Evolutionary conservation across 1,284 basidiomycete species (phyloP), one percentile per base, ranked within the genome.

Genomic region (Moniliella sp.): DNA sequence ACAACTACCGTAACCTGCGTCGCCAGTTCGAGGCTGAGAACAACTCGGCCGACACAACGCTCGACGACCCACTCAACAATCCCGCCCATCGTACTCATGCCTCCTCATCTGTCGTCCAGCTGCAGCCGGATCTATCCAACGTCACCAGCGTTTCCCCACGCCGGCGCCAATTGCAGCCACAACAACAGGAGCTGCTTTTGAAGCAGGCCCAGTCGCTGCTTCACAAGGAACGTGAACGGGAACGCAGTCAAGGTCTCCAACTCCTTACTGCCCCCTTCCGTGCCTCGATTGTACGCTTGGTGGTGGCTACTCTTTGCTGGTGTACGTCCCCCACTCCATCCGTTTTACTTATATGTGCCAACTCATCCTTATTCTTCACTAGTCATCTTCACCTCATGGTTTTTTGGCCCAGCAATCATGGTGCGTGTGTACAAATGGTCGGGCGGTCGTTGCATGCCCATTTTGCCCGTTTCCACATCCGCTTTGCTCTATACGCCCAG

Each of bases 341-440:
- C 7, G 21, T 23, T n/a, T n/a, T n/a, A 23, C 14, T 26, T 26
- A 17, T 12, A 26, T 11, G 19, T 30, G 11, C n/a, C n/a, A n/a
- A n/a, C n/a, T n/a, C n/a, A n/a, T n/a, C n/a, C n/a, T n/a, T n/a
- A n/a, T n/a, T n/a, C n/a, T n/a, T n/a, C n/a, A n/a, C n/a, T 18
- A 40, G 25, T 42, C 5, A 40, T 37, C 29, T 47, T 60, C 65
- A 75, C 80, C 2, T 67, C 67, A 33, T 91, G 82, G 83, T 88
- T 86, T 67, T 84, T 91, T 48, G 84, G 86, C n/a, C 79, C 83
- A 3, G 69, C 78, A 0, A 61, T 94, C 29, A 61, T 81, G 18
- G 75, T 80, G 34, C 73, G 83, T 15, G 61, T 86, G 42, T 69
- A 73, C 35, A 63, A 72, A n/a, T 63, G 67, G 4, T 76, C 78